Base-by-base conservation (phyloP, 768 basidiomycete genomes). In the Holtermannia corniformis region DNA sequence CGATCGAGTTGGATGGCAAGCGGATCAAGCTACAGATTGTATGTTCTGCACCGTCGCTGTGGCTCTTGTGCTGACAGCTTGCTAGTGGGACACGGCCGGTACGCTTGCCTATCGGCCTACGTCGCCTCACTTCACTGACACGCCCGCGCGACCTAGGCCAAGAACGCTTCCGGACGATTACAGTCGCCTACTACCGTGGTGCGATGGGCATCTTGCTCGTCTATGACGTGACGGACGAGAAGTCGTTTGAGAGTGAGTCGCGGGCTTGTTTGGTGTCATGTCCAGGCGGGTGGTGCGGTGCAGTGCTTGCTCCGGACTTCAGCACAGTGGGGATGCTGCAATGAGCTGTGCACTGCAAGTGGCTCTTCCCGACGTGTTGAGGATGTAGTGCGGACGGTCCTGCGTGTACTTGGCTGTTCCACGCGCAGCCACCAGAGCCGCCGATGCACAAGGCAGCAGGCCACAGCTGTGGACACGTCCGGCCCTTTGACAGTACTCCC, bases 201-300 rank as follows among this genome's bases (percentile, higher is more conserved):
- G 95, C 95, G 20, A 93, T 95, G 84, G 95, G 95, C 50, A 99
- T 97, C 67, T 79, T 99, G 51, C 80, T 99, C 52, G 92, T 99
- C n/a, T 99, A 96, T 74, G 90, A 92, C 68, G 92, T 97, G 27
- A 60, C 59, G 22, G 40, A 50, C 14, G 28, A 19, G 41, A 14
- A 47, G 21, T 89, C 86, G 10, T 92, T 90, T 76, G 87, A 90
- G 73, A 91, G 90, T 93, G 51, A 55, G 87, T 78, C 14, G 7
- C 24, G 2, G 3, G 24, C 13, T 27, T 21, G 48, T 28, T 42
- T 19, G 40, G 23, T n/a, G n/a, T n/a, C n/a, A n/a, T n/a, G n/a
- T n/a, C n/a, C n/a, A n/a, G n/a, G n/a, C n/a, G n/a, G n/a, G n/a
- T n/a, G n/a, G n/a, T n/a, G n/a, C n/a, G n/a, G 2, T 32, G 1